These are phyloP conservation scores for Zygotorulaspora chibaensis DNA, from an alignment of 805 yeast species.

Conservation along the genomic window DNA sequence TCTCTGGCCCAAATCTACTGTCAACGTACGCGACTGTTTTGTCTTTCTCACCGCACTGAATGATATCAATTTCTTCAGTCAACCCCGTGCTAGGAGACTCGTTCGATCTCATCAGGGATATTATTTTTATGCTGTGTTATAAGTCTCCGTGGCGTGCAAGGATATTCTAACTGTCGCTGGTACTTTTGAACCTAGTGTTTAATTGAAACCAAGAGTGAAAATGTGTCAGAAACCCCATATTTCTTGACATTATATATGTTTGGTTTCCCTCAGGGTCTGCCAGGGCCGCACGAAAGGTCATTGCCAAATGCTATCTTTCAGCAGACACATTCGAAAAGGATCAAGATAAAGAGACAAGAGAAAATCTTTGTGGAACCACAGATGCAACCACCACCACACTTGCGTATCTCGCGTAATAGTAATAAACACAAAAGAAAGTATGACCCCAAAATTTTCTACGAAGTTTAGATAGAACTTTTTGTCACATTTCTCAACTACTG, in stretches of 20 bases:
- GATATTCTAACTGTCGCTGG: no score
- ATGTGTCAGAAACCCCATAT: no score
- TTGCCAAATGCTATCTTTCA: neutral
- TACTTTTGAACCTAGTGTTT: no score
- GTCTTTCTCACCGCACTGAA: conserved; percentile 5
- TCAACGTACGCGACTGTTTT: conserved; percentile 4
- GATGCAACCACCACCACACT: no score
- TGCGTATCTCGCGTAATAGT: neutral
- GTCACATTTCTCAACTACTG: neutral
- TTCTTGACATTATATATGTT: no score
- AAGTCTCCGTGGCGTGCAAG: no score
- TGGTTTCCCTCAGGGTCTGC: no score
- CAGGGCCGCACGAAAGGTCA: neutral
- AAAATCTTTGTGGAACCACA: no score
- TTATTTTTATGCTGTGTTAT: neutral
- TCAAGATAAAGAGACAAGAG: no score
- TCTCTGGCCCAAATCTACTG: conserved; percentile 6
- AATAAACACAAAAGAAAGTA: neutral
- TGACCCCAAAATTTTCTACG: neutral
- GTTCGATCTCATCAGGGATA: neutral
- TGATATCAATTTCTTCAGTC: neutral
- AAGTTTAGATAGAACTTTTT: no score
- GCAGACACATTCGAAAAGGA: no score
- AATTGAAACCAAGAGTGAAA: no score
- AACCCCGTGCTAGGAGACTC: conserved; percentile 1